These are phyloP conservation scores for Pseudocercospora macadamiae DNA, from an alignment of 2,329 filamentous ascomycete genomes.

Conservation along the genomic window DNA sequence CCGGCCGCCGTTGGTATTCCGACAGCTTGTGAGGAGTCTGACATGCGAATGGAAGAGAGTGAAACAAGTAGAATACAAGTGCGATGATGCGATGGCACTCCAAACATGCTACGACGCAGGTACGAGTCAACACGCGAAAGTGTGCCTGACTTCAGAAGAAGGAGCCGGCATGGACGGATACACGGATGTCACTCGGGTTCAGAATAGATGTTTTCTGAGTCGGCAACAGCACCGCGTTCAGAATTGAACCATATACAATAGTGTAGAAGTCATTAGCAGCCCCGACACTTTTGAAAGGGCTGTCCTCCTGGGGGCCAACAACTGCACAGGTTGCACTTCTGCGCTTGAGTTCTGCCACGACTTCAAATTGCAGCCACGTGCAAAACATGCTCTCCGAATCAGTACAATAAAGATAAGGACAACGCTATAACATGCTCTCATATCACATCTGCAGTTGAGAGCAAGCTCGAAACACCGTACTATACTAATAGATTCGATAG, in stretches of 20 bases:
- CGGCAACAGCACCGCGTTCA: not conserved
- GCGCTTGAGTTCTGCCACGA: too few species aligned
- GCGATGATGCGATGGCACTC: too few species aligned
- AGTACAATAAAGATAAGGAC: too few species aligned
- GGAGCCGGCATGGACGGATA: not conserved
- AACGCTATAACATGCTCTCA: not conserved
- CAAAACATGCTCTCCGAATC: too few species aligned
- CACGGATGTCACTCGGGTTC: not conserved
- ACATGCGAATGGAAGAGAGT: too few species aligned
- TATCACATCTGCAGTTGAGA: not conserved
- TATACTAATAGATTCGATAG: not conserved
- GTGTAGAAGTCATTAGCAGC: too few species aligned
- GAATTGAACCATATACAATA: conserved; percentile 1
- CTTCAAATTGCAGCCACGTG: too few species aligned
- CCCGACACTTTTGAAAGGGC: too few species aligned
- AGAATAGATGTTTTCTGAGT: not conserved
- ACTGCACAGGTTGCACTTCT: too few species aligned
- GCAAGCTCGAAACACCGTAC: not conserved
- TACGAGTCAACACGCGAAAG: not conserved
- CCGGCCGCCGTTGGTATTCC: not conserved
- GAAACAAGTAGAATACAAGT: too few species aligned
- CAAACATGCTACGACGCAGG: not conserved
- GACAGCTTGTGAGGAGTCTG: too few species aligned
- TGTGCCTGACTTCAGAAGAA: not conserved
- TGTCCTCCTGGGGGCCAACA: too few species aligned